phyloP scores from a whole-genome alignment of 2,329 filamentous ascomycete species.

The Monilinia fructigena region DNA sequence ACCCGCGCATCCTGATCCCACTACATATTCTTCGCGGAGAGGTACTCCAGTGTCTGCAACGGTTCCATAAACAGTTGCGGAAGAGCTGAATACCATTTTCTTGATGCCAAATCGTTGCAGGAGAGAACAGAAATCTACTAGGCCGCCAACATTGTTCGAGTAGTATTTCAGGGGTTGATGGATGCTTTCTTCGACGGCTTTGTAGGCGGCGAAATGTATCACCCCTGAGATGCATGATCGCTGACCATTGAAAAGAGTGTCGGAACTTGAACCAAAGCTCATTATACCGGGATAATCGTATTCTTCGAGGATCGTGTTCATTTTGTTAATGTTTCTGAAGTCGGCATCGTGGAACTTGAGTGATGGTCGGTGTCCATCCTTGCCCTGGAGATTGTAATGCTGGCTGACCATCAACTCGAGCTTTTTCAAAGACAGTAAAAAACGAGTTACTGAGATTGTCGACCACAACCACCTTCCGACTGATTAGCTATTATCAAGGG shows the following conservation, averaged over 20 bases:
- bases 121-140: constrained; percentile 57
- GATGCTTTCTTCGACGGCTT: constrained; percentile 56
- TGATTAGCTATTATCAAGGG: constrained; percentile 15
- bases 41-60: constrained; percentile 51
- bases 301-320: constrained; percentile 33
- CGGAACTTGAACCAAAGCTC: constrained; percentile 21
- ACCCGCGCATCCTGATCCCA: constrained; percentile 52
- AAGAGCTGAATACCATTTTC: constrained; percentile 66
- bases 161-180: constrained; percentile 61
- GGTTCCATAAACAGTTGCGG: constrained; percentile 64
- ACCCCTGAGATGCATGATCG: constrained; percentile 54
- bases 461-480: constrained; percentile 41
- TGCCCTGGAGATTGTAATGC: constrained; percentile 28
- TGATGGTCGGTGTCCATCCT: constrained; percentile 28
- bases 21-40: constrained; percentile 53
- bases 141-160: constrained; percentile 64
- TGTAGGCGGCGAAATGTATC: constrained; percentile 69
- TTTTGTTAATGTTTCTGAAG: constrained; percentile 33
- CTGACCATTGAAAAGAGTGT: constrained; percentile 17
- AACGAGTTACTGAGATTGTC: constrained; percentile 43
- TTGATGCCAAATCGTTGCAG: constrained; percentile 61
- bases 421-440: constrained; percentile 30
- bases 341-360: constrained; percentile 37
- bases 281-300: constrained; percentile 26
- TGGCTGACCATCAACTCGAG: constrained; percentile 30